A percentile compares a stretch with the other conserved stretches of the same genome.
These are phyloP conservation scores for Arctostaphylos glauca DNA, from an alignment of 148 eudicot genomes.

Conservation along the genomic window DNA sequence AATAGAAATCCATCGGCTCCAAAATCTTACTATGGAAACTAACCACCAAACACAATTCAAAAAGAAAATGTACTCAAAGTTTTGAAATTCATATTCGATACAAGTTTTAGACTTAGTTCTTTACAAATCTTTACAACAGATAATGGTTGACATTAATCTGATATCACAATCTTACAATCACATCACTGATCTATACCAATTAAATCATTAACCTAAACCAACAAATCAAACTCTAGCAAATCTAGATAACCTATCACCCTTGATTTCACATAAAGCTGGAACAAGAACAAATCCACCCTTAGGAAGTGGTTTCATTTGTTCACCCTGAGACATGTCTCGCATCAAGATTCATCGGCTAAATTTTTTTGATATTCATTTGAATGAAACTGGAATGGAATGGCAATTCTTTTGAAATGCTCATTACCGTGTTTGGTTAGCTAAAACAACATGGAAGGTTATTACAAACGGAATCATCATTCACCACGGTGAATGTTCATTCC, in stretches of 20 bases:
- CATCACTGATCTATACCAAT: not conserved
- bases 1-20: not conserved
- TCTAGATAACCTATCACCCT: not conserved
- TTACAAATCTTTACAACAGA: not conserved
- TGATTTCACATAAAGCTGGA: not conserved
- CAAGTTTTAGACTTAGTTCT: not conserved
- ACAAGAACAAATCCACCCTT: constrained; percentile 7
- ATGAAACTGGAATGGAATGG: not conserved
- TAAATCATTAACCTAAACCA: not conserved
- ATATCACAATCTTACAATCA: not conserved
- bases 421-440: not conserved
- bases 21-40: not conserved
- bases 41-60: not conserved
- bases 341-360: no score
- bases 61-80: not conserved
- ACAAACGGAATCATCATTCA: not conserved
- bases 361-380: not conserved
- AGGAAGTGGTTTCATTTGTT: not conserved
- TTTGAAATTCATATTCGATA: not conserved
- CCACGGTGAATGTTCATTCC: not conserved
- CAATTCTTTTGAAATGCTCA: not conserved
- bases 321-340: no score
- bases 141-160: not conserved
- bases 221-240: not conserved
- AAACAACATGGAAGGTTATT: not conserved